Evolutionary conservation across 768 basidiomycete genomes (phyloP), one percentile per base, ranked within the genome.

Genomic region (Suillus subluteus): DNA sequence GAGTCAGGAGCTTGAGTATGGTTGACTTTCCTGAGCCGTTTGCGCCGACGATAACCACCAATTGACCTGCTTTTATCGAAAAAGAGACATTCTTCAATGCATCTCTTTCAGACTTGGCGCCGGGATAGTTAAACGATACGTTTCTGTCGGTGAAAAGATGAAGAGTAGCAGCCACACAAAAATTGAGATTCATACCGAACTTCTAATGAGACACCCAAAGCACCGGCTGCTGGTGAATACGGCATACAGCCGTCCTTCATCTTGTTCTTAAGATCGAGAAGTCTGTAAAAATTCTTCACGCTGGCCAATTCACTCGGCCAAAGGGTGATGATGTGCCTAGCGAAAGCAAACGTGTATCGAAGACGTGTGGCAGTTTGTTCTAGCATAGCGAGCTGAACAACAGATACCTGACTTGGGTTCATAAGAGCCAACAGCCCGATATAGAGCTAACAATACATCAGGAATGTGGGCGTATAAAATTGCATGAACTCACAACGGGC

Each of bases 81-180:
- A 80, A 78, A 5, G 73, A 74, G 4, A 78, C 71, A n/a, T 69
- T 26, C 58, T 69, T 62, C 65, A 79, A 66, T 30, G 75, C 77
- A 0, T 67, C 38, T 13, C 63, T 70, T 30, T 71, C 66, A 18
- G 73, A 66, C 21, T 71, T 68, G 62, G 75, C 76, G 26, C 79
- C 82, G 0, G 87, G 86, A 68, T 90, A 90, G 12, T 76, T 72
- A 66, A 89, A 89, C 0, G 77, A 76, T 0, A 89, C 80, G 61
- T 87, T 71, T 23, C 88, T 89, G 43, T 26, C 38, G 32, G 23
- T 62, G 30, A 32, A 9, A 52, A 63, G 30, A 55, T 37, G 38
- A 46, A 21, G 44, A 50, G 16, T 12, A 13, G 8, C 32, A 32
- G 18, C 9, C 6, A 41, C 41, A 4, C 2, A 21, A 63, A 30